phyloP scores from a whole-genome alignment of 352 stramenopile genomes.

The Globisporangium polare region DNA sequence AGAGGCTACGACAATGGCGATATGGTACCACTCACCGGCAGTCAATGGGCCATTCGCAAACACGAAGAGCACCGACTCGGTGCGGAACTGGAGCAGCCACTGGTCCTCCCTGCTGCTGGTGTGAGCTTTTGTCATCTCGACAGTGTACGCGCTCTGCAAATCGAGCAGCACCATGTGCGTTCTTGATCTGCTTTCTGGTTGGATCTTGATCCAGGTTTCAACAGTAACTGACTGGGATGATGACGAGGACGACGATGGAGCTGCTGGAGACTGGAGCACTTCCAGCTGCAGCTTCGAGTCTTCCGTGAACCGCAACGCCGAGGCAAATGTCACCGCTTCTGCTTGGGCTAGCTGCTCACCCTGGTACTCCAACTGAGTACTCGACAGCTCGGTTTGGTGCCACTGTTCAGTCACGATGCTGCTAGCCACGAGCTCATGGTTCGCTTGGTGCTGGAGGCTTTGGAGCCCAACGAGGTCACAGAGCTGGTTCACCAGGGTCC shows the following conservation, averaged over 20 bases:
- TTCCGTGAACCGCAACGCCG: constrained; percentile 21
- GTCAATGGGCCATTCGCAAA: constrained; percentile 17
- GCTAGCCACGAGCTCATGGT: not conserved
- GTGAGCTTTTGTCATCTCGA: constrained; percentile 19
- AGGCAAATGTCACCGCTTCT: constrained; percentile 16
- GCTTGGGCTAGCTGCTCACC: not conserved
- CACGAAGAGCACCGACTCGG: constrained; percentile 21
- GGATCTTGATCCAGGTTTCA: constrained; percentile 36
- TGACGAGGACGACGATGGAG: not conserved
- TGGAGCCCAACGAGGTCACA: not conserved
- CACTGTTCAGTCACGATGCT: not conserved
- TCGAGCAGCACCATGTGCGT: constrained; percentile 28
- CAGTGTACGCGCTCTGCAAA: constrained; percentile 27
- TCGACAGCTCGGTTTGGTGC: not conserved
- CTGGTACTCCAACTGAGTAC: not conserved
- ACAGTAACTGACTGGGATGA: constrained; percentile 31
- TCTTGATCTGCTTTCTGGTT: constrained; percentile 4
- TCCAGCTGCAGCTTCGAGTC: constrained; percentile 26
- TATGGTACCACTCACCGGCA: constrained; percentile 24
- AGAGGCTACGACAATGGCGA: constrained; percentile 15
- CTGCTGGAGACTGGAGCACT: not conserved
- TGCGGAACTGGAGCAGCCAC: constrained; percentile 30
- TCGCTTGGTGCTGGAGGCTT: not conserved
- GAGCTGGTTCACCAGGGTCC: too few relatives aligned
- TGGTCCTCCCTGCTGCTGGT: not conserved